Percentiles rank a stretch among this genome's conserved stretches.
These are phyloP conservation scores for Simplicillium aogashimaense DNA, from an alignment of 2,329 filamentous ascomycete species.

Conservation along the genomic window DNA sequence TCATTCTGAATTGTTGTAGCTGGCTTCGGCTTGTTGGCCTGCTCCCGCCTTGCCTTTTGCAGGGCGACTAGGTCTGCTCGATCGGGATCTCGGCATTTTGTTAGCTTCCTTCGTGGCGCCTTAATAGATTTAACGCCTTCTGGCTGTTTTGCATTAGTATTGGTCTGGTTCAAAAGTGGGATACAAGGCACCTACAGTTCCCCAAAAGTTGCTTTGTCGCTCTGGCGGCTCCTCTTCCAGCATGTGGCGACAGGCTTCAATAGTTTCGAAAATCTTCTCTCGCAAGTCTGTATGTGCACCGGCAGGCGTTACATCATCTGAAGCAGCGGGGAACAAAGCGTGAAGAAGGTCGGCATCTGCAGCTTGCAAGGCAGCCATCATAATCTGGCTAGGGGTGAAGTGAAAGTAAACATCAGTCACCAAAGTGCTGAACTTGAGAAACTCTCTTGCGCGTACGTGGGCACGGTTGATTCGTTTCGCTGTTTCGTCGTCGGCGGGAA, in stretches of 20 bases:
- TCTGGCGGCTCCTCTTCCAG: slow-evolving; percentile 48
- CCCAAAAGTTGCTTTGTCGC: slow-evolving; percentile 43
- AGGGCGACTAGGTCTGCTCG: slow-evolving; percentile 62
- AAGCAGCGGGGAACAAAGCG: slow-evolving; percentile 31
- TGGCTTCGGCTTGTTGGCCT: slow-evolving; percentile 33
- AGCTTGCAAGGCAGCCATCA: slow-evolving; percentile 70
- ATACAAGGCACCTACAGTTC: slow-evolving; percentile 28
- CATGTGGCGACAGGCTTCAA: slow-evolving; percentile 43
- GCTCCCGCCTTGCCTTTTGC: slow-evolving; percentile 53
- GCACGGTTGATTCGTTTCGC: slow-evolving; percentile 42
- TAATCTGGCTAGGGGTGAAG: slow-evolving; percentile 89
- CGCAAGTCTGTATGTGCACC: slow-evolving; percentile 18
- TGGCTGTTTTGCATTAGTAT: slow-evolving; percentile 19
- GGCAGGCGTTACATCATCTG: slow-evolving; percentile 11
- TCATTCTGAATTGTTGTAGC: slow-evolving; percentile 21
- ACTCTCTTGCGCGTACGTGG: slow-evolving; percentile 61
- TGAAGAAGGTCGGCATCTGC: slow-evolving; percentile 58
- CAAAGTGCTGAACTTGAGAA: slow-evolving; percentile 70
- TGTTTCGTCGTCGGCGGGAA: slow-evolving; percentile 42
- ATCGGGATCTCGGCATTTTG: slow-evolving; percentile 63
- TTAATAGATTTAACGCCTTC: slow-evolving; percentile 37
- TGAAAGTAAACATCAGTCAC: slow-evolving; percentile 96
- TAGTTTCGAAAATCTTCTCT: slow-evolving; percentile 37
- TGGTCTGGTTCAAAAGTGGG: too few species aligned
- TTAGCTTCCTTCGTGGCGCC: slow-evolving; percentile 58